phyloP scores from a whole-genome alignment of 2,329 filamentous ascomycete species.

The Colletotrichum sp. region DNA sequence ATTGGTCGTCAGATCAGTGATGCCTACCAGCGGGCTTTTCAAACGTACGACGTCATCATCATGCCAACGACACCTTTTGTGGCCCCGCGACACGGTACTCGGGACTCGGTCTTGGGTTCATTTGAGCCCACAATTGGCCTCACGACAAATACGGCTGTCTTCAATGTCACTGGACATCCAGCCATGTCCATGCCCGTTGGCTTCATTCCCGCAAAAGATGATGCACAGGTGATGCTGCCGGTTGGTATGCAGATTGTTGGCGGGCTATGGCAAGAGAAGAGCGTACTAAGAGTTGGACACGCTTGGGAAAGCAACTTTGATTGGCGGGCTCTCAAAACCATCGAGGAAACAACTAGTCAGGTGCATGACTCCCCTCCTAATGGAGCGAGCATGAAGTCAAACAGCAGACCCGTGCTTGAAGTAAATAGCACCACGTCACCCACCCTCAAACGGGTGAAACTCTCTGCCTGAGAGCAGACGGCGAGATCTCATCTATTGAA shows the following conservation, averaged over 20 bases:
- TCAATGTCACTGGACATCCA: slow-evolving; percentile 63
- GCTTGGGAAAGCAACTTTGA: slow-evolving; percentile 52
- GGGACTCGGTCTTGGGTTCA: slow-evolving; percentile 44
- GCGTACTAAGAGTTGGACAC: slow-evolving; percentile 38
- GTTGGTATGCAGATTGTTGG: slow-evolving; percentile 63
- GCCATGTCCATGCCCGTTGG: slow-evolving; percentile 58
- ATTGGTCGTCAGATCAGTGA: slow-evolving; percentile 50
- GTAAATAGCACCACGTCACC: neutral
- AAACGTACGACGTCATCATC: slow-evolving; percentile 47
- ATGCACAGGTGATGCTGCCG: slow-evolving; percentile 43
- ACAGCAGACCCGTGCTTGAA: neutral
- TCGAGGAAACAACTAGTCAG: neutral
- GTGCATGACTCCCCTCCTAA: neutral
- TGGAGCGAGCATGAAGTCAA: neutral
- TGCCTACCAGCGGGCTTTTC: slow-evolving; percentile 46
- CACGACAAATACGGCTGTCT: slow-evolving; percentile 60
- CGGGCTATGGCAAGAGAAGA: slow-evolving; percentile 54
- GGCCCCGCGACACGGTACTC: slow-evolving; percentile 44
- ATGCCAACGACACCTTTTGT: slow-evolving; percentile 55
- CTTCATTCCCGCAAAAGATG: slow-evolving; percentile 43
- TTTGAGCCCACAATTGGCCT: slow-evolving; percentile 58
- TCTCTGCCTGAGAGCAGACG: neutral
- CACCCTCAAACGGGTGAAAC: slow-evolving; percentile 5
- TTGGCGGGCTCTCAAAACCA: slow-evolving; percentile 37
- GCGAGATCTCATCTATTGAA: neutral